Percentiles rank a stretch among this genome's conserved stretches.
phyloP scores from a whole-genome alignment of 495 filamentous ascomycete genomes.

The Hypoxylon trugodes region DNA sequence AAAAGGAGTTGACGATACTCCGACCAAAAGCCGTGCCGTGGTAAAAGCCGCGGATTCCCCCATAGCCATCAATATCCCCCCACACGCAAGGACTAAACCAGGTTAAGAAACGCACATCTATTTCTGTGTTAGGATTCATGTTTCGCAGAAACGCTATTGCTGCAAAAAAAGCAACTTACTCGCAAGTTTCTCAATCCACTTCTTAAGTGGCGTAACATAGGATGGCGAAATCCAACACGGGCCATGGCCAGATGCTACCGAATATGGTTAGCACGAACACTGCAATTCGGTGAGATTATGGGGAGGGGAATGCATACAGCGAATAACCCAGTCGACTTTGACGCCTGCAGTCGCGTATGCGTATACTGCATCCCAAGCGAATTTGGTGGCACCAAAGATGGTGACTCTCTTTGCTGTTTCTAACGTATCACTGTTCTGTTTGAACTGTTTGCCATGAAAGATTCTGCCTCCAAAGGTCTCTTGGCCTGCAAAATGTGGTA shows the following conservation, averaged over 20 bases:
- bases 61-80: conserved; percentile 49
- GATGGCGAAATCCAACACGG: conserved; percentile 72
- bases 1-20: conserved; percentile 71
- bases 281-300: background rate
- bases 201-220: conserved; percentile 46
- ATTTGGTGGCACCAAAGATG: conserved; percentile 75
- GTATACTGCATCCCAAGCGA: conserved; percentile 77
- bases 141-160: background rate
- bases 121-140: conserved; percentile 13
- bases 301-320: conserved; percentile 50
- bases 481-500: conserved; percentile 44
- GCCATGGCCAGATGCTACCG: conserved; percentile 69
- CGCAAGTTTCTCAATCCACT: conserved; percentile 67
- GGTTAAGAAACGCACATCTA: conserved; percentile 42
- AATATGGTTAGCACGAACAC: conserved; percentile 17
- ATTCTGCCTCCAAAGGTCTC: conserved; percentile 57
- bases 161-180: conserved; percentile 52
- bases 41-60: conserved; percentile 56
- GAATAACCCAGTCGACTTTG: conserved; percentile 80
- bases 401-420: conserved; percentile 54
- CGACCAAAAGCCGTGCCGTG: conserved; percentile 72
- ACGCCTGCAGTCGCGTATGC: conserved; percentile 67
- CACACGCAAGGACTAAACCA: conserved; percentile 51
- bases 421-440: conserved; percentile 40
- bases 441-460: conserved; percentile 68